Conservation (phyloP, 2,329 filamentous ascomycete genomes). For the Triangularia setosa region DNA sequence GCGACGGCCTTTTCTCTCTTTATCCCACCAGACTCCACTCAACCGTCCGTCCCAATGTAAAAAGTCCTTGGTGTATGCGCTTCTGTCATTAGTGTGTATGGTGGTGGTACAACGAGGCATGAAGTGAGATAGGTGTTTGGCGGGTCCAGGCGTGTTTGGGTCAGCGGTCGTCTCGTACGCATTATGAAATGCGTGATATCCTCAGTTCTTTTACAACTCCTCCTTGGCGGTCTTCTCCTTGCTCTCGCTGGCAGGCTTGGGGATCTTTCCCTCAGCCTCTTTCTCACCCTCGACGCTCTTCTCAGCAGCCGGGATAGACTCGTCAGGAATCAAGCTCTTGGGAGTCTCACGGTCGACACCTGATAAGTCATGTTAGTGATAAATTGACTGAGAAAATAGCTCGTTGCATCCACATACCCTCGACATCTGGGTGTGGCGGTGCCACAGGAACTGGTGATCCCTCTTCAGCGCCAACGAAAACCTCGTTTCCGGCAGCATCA, state of each 20-base stretch:
- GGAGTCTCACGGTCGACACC: constrained; percentile 58
- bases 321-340: constrained; percentile 33
- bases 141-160: background rate
- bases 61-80: background rate
- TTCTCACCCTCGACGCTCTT: constrained; percentile 57
- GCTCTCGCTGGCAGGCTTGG: constrained; percentile 61
- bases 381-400: background rate
- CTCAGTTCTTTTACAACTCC: background rate
- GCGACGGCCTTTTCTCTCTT: background rate
- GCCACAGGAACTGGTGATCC: constrained; percentile 40
- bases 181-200: background rate
- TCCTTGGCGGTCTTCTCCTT: constrained; percentile 46
- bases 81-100: background rate
- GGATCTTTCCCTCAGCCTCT: constrained; percentile 50
- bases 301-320: constrained; percentile 39
- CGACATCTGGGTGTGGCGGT: constrained; percentile 58
- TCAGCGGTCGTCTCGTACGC: background rate
- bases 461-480: constrained; percentile 46
- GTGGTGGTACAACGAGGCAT: background rate
- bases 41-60: background rate
- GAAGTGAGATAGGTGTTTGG: background rate
- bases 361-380: background rate
- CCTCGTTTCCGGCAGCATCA: constrained; percentile 73
- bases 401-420: constrained; percentile 30
- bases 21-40: background rate